A percentile compares a stretch with the other conserved stretches of the same genome.
These are phyloP conservation scores for Cyberlindnera lachancei DNA, from an alignment of 805 yeast genomes.

Conservation along the genomic window DNA sequence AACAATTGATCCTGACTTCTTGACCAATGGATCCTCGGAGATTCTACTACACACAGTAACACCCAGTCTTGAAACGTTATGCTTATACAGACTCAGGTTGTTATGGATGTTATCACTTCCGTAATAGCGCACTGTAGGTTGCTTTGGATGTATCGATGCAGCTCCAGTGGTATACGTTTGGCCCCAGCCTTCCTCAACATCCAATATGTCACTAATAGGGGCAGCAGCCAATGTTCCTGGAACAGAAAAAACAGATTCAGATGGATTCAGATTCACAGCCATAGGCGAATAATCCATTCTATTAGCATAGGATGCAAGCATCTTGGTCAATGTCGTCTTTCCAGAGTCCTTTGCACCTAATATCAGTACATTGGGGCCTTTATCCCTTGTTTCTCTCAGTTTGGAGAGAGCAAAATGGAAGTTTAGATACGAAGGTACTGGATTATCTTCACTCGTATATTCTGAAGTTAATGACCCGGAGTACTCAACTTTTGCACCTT, in stretches of 20 bases:
- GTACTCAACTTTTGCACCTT: slow-evolving; percentile 50
- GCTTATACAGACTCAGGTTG: slow-evolving; percentile 32
- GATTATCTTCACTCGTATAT: slow-evolving; percentile 65
- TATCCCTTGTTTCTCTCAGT: slow-evolving; percentile 26
- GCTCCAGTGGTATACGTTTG: slow-evolving; percentile 72
- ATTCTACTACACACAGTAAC: slow-evolving; percentile 35
- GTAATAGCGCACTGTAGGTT: slow-evolving; percentile 75
- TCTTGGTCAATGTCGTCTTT: slow-evolving; percentile 67
- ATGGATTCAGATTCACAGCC: slow-evolving; percentile 73
- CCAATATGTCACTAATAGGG: slow-evolving; percentile 72
- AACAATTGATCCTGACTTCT: slow-evolving; percentile 52
- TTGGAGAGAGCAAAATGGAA: slow-evolving; percentile 72
- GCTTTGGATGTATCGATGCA: slow-evolving; percentile 73
- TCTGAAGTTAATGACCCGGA: slow-evolving; percentile 39
- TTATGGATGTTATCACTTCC: slow-evolving; percentile 59
- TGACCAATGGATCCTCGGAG: slow-evolving; percentile 38
- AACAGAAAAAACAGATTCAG: slow-evolving; percentile 56
- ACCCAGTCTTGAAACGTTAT: slow-evolving; percentile 24
- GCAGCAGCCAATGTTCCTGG: slow-evolving; percentile 87
- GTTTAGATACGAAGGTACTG: slow-evolving; percentile 56
- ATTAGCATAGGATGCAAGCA: slow-evolving; percentile 66
- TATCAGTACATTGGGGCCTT: slow-evolving; percentile 47
- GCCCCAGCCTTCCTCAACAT: slow-evolving; percentile 74
- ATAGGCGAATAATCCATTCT: slow-evolving; percentile 65
- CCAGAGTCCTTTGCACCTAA: slow-evolving; percentile 73